Evolutionary conservation across 148 eudicot genomes (phyloP).

Genomic region (Rhododendron molle): DNA sequence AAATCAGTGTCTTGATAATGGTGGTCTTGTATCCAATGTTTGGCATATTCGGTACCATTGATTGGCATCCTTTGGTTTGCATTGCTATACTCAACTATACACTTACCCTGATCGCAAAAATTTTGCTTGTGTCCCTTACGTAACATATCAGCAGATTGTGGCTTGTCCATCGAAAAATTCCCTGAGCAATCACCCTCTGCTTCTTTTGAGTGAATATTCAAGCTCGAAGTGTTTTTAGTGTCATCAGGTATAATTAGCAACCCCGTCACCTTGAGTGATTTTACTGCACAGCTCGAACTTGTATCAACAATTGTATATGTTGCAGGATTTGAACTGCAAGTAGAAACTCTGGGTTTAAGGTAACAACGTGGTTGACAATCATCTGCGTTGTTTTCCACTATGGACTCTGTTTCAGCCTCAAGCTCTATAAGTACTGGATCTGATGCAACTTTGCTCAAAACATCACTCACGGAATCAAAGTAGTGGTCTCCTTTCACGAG

Average conservation of each 20-base stretch:
- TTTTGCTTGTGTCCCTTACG: conserved; percentile 5
- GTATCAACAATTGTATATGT: conserved; percentile 54
- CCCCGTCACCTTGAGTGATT: conserved; percentile 31
- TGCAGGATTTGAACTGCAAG: conserved; percentile 17
- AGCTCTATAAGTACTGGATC: conserved; percentile 22
- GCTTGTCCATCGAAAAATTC: neutral
- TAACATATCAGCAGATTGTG: conserved; percentile 12
- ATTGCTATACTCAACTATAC: neutral
- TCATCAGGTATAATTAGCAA: conserved; percentile 43
- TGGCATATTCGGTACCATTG: conserved; percentile 7
- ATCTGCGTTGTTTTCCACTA: neutral
- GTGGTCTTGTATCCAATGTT: neutral
- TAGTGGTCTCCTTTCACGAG: conserved; percentile 26
- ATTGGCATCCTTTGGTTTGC: conserved; percentile 6
- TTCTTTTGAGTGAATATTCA: conserved; percentile 6
- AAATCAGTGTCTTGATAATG: conserved; percentile 13
- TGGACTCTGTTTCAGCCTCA: conserved; percentile 14
- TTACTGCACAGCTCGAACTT: conserved; percentile 33
- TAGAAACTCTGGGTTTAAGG: conserved; percentile 38
- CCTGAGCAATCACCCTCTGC: neutral
- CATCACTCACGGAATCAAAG: conserved; percentile 26
- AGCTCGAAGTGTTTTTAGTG: conserved; percentile 7
- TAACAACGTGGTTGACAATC: conserved; percentile 31
- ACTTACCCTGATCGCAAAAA: conserved; percentile 3
- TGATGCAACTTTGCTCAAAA: conserved; percentile 28